These are phyloP conservation scores for Friedmanniomyces simplex DNA, from an alignment of 495 filamentous ascomycete species.

Conservation along the genomic window DNA sequence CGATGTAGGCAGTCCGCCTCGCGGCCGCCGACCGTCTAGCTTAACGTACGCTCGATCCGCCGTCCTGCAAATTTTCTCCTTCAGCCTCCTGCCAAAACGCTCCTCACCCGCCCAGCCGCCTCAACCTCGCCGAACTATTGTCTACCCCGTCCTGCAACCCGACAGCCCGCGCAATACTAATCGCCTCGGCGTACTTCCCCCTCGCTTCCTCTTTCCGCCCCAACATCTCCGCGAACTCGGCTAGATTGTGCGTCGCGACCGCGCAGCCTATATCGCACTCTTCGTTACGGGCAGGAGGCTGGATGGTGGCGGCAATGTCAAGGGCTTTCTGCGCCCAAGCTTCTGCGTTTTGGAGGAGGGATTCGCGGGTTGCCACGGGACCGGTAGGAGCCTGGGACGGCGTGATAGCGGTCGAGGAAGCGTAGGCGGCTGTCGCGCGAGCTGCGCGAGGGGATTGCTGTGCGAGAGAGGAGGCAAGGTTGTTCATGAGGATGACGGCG, in stretches of 20 bases:
- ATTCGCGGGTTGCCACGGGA: conserved; percentile 30
- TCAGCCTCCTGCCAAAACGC: background rate
- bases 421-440: conserved; percentile 11
- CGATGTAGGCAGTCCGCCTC: too few species aligned
- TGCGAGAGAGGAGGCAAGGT: conserved; percentile 54
- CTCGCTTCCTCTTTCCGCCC: conserved; percentile 55
- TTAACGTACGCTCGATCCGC: too few species aligned
- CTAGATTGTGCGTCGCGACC: conserved; percentile 75
- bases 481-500: conserved; percentile 71
- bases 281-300: conserved; percentile 50
- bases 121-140: conserved; percentile 12
- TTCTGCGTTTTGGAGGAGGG: conserved; percentile 49
- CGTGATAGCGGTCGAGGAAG: conserved; percentile 1
- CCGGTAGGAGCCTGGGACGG: background rate
- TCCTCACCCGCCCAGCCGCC: background rate
- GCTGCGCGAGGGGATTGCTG: conserved; percentile 48
- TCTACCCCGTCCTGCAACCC: conserved; percentile 53
- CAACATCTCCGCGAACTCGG: conserved; percentile 63
- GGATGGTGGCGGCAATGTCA: conserved; percentile 45
- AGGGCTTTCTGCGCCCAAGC: conserved; percentile 71
- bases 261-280: conserved; percentile 84
- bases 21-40: too few species aligned
- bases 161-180: conserved; percentile 48
- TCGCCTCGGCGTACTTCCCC: conserved; percentile 53
- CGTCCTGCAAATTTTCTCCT: too few species aligned